Evolutionary conservation across 2,329 filamentous ascomycete genomes (phyloP), one percentile per base, ranked within the genome.

Genomic region (Colletotrichum agaves): DNA sequence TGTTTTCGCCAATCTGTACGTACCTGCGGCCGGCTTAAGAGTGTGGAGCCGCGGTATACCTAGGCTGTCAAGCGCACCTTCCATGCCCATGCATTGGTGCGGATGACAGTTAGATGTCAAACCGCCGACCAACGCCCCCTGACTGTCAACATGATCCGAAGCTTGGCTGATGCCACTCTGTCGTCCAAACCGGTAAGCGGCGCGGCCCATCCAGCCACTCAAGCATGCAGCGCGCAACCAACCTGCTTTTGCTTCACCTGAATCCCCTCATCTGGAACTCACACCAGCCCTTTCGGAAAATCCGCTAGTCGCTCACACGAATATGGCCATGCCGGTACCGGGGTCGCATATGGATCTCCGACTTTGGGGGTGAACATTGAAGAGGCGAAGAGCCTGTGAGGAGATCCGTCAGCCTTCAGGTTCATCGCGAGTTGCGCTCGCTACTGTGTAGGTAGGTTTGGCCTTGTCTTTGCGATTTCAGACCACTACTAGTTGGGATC

Each of bases 141-240:
- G 5, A 17, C 35, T 15, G 12, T 27, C 46, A n/a, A 15, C 55
- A 58, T 19, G 17, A 31, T 15, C 55, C 27, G 33, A 57, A 39
- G 35, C 64, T 64, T 67, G 65, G 61, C 65, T 67, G 65, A 60
- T 59, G 39, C 61, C 47, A 59, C 41, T 19, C 53, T 35, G 58
- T 21, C 46, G 15, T 53, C 39, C 15, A 43, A 67, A 43, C 33
- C 53, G 31, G 46, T 15, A 53, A 64, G 19, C 52, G 43, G 55
- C 21, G 35, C 58, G 46, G 46, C 27, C n/a, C n/a, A 35, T 33
- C 35, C 46, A 33, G 8, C 17, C 46, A 52, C 52, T 1, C 5
- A 12, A 19, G n/a, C 37, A 13, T 13, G 10, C 41, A 15, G 17
- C 27, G 15, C 13, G 13, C 46, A 11, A 15, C 35, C 37, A 13